phyloP scores from a whole-genome alignment of 2,329 filamentous ascomycete genomes.

The Aureobasidium sp. region DNA sequence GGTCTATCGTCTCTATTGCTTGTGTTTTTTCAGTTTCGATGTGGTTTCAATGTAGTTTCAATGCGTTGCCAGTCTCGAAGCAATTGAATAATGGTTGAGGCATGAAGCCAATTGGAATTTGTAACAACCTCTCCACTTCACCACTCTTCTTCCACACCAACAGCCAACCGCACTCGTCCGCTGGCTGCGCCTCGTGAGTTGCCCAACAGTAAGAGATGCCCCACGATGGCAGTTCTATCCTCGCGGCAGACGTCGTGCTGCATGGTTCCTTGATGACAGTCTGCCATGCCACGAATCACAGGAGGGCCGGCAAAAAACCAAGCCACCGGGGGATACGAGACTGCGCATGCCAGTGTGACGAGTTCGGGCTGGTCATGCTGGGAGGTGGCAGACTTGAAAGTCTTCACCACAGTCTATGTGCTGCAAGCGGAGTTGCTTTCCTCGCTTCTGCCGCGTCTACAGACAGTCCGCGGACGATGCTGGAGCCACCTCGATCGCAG shows the following conservation, averaged over 20 bases:
- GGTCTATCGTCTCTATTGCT: conserved; percentile 10
- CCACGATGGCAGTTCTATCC: neutral
- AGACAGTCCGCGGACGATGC: neutral
- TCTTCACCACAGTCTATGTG: neutral
- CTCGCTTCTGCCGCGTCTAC: conserved; percentile 4
- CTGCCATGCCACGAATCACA: conserved; percentile 1
- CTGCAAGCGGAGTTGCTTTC: neutral
- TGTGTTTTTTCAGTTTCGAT: neutral
- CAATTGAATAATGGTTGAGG: conserved; percentile 9
- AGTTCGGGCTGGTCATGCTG: neutral
- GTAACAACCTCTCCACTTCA: conserved; percentile 6
- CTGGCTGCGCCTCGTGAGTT: neutral
- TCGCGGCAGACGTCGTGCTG: conserved; percentile 8
- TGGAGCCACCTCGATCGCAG: neutral
- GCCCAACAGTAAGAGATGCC: neutral
- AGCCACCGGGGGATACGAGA: neutral
- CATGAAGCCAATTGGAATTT: conserved; percentile 13
- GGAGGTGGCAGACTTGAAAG: neutral
- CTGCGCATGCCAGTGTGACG: neutral
- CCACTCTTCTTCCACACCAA: neutral
- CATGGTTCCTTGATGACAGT: neutral
- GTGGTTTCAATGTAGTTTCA: neutral
- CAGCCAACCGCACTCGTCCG: neutral
- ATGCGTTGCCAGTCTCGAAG: neutral
- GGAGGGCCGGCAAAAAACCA: neutral